Conservation (phyloP, 2,329 filamentous ascomycete genomes). For the Aureobasidium leucospermi region DNA sequence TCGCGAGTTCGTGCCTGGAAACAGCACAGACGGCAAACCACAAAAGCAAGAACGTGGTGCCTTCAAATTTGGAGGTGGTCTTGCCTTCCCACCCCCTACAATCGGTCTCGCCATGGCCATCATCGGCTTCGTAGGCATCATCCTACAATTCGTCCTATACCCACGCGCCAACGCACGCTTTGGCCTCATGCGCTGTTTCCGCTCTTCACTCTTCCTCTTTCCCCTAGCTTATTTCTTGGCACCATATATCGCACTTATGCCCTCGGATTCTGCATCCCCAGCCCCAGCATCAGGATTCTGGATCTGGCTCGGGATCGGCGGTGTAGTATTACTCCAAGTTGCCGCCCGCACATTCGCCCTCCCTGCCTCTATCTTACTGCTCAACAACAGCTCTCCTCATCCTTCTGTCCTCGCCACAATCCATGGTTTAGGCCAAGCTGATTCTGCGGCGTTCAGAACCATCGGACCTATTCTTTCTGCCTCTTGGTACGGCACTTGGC, state of each 20-base stretch:
- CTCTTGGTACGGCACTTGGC: conserved; percentile 47
- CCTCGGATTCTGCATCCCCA: conserved; percentile 41
- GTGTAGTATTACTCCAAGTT: conserved; percentile 62
- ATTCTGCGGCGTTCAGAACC: conserved; percentile 47
- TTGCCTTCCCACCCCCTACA: conserved; percentile 62
- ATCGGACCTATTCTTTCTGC: conserved; percentile 50
- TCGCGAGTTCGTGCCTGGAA: conserved; percentile 39
- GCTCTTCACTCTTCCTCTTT: conserved; percentile 62
- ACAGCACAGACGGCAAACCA: conserved; percentile 25
- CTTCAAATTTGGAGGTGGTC: conserved; percentile 61
- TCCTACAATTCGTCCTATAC: conserved; percentile 64
- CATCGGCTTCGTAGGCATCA: conserved; percentile 67
- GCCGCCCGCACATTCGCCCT: conserved; percentile 63
- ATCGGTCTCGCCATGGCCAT: conserved; percentile 75
- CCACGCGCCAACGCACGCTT: conserved; percentile 58
- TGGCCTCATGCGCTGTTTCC: conserved; percentile 62
- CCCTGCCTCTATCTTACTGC: conserved; percentile 49
- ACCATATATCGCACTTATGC: conserved; percentile 64
- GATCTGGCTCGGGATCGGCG: conserved; percentile 59
- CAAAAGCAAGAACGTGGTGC: conserved; percentile 28
- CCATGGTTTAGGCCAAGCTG: conserved; percentile 52
- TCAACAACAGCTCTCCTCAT: conserved; percentile 53
- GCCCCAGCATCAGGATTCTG: conserved; percentile 47
- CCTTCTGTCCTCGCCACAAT: conserved; percentile 50
- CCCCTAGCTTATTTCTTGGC: conserved; percentile 62